Percentiles rank a stretch among this genome's conserved stretches.
phyloP scores from a whole-genome alignment of 106 monocot genomes.

The Acorus calamus region DNA sequence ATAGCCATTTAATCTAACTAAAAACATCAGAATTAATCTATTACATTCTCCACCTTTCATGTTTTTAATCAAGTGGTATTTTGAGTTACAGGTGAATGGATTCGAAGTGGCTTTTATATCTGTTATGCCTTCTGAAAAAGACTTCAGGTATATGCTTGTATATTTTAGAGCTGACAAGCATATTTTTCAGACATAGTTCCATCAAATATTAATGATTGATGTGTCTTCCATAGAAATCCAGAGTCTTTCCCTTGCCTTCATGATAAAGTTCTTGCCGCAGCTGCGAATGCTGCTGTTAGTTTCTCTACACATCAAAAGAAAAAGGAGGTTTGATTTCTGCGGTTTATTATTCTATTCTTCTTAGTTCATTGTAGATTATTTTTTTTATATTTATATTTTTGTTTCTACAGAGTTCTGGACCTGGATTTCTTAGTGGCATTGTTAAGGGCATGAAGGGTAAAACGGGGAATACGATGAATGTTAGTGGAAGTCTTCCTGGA shows the following conservation, averaged over 20 bases:
- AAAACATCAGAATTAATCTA: no score
- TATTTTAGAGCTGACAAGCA: not conserved
- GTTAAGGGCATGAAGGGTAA: conserved; percentile 65
- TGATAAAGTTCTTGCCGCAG: conserved; percentile 92
- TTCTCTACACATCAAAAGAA: conserved; percentile 46
- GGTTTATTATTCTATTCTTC: not conserved
- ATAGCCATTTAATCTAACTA: no score
- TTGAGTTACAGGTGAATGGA: conserved; percentile 57
- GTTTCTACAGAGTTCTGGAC: conserved; percentile 25
- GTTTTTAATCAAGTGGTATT: no score
- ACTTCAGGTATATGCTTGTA: conserved; percentile 48
- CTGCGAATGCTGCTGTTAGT: conserved; percentile 61
- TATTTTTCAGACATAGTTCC: no score
- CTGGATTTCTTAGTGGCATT: conserved; percentile 58
- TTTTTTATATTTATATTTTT: conserved; percentile 8
- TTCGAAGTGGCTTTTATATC: conserved; percentile 81
- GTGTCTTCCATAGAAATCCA: conserved; percentile 47
- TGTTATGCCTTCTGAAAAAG: conserved; percentile 42
- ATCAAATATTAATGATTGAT: conserved; percentile 1
- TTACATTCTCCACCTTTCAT: no score
- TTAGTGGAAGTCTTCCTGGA: conserved; percentile 10
- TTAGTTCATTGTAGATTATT: not conserved
- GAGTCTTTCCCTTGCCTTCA: conserved; percentile 86
- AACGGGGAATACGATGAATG: conserved; percentile 21
- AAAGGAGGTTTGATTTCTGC: conserved; percentile 37